A percentile compares a stretch with the other conserved stretches of the same genome.
These are phyloP conservation scores for Buxus sempervirens DNA, from an alignment of 164 flowering plant genomes.

Conservation along the genomic window DNA sequence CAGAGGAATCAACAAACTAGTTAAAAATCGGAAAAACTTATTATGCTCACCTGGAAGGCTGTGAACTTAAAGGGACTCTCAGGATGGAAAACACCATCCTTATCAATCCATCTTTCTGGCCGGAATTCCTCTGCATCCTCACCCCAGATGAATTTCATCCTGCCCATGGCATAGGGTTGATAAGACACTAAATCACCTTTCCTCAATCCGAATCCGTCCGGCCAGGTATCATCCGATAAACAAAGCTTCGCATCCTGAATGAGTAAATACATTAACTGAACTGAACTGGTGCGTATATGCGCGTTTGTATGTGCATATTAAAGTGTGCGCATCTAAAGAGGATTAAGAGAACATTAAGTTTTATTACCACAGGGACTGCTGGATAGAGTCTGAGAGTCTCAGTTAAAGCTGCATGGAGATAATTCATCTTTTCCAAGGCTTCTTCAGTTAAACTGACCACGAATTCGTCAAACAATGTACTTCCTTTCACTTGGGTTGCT, in stretches of 20 bases:
- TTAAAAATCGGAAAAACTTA: too few species aligned
- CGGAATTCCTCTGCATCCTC: constrained; percentile 66
- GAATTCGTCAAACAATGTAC: constrained; percentile 25
- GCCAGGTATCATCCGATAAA: constrained; percentile 59
- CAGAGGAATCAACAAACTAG: too few species aligned
- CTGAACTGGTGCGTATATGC: not conserved
- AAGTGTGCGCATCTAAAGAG: not conserved
- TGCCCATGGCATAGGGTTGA: constrained; percentile 82
- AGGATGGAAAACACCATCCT: constrained; percentile 50
- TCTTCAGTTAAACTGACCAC: constrained; percentile 45
- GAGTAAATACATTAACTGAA: not conserved
- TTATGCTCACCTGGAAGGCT: constrained; percentile 70
- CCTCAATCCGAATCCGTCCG: constrained; percentile 57
- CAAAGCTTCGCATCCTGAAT: constrained; percentile 58
- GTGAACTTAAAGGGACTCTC: constrained; percentile 76
- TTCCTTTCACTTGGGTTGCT: not conserved
- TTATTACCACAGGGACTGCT: constrained; percentile 75
- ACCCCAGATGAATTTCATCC: constrained; percentile 82
- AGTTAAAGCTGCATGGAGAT: constrained; percentile 77
- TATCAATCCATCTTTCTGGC: constrained; percentile 80
- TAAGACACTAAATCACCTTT: constrained; percentile 64
- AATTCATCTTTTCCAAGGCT: constrained; percentile 68
- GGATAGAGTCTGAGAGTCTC: constrained; percentile 91
- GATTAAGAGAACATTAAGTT: not conserved
- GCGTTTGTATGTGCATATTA: not conserved